Percentiles rank a stretch among this genome's conserved stretches.
Evolutionary conservation across 1,284 basidiomycete genomes (phyloP).

Genomic region (Sphagnurus paluster): DNA sequence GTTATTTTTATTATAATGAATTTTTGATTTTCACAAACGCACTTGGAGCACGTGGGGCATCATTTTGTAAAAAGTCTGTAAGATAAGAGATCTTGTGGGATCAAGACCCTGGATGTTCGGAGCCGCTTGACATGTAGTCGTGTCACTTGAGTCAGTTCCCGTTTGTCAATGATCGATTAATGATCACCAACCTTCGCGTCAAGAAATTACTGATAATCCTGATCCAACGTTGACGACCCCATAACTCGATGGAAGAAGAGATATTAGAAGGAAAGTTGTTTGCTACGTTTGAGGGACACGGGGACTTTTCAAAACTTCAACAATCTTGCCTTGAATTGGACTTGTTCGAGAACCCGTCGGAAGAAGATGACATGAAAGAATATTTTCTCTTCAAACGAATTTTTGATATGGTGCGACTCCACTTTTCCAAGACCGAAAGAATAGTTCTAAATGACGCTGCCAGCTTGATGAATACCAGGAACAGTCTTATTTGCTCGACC

Average conservation of each 20-base stretch:
- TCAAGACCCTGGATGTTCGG: no score
- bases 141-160: no score
- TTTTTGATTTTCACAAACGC: no score
- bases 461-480: constrained; percentile 93
- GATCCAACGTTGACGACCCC: no score
- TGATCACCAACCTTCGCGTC: no score
- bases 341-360: constrained; percentile 42
- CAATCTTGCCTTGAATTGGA: constrained; percentile 51
- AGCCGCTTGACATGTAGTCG: no score
- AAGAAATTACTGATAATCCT: no score
- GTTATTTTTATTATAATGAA: no score
- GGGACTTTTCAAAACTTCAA: constrained; percentile 59
- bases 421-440: constrained; percentile 10
- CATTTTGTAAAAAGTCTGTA: no score
- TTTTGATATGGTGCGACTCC: constrained; percentile 45
- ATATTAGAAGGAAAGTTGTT: constrained; percentile 43
- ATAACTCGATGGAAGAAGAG: constrained; percentile 33
- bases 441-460: constrained; percentile 6
- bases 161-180: no score
- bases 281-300: constrained; percentile 60
- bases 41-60: no score
- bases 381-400: constrained; percentile 42
- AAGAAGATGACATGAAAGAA: constrained; percentile 51
- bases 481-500: constrained; percentile 92
- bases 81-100: no score